Base-by-base conservation (phyloP, 2,329 filamentous ascomycete species). In the Cladosporium sp. region DNA sequence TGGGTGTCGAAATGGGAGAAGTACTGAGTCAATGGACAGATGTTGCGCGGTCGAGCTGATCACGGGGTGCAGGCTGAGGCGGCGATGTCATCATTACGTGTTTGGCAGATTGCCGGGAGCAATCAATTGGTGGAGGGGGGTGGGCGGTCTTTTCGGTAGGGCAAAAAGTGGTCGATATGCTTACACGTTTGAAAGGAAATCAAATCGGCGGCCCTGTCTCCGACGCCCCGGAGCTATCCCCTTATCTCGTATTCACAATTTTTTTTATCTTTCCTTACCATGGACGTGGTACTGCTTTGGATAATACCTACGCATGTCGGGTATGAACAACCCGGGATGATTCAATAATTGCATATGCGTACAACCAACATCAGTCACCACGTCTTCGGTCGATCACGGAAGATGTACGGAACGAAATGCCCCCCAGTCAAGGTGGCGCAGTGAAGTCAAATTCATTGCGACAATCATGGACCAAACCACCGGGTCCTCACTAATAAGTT, bases 1-100 rank as follows among this genome's bases (percentile, higher is more conserved):
- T 52, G 24, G 61, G 61, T 24, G 51, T 64, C 18, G 61, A 64
- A 38, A 64, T 64, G 61, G 61, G 61, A 21, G 61, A 64, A 24
- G 18, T 64, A 21, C 26, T 64, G 18, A 64, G 61, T 47, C 61
- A 64, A 21, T 64, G 61, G 61, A 64, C 61, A 26, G 28, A 64
- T 32, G 34, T 64, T 21, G 61, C 57, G 7, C 34, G 34, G 34
- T 49, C 61, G 26, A 57, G 26, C 36, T 64, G 36, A 47, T 28
- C 1, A 41, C 6, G 24, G 15, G n/a, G n/a, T 3, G 59, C 24
- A 44, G 21, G 30, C 21, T 41, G 34, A 55, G 49, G 32, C 15
- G 30, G 49, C 32, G 21, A 63, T 63, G 21, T 28, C 59, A 61
- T 49, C 18, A 61, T 44, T n/a, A n/a, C 52, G 15, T n/a, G 32